Base-by-base conservation (phyloP, 1,139 yeast genomes). In the Saccharomyces hybrid region DNA sequence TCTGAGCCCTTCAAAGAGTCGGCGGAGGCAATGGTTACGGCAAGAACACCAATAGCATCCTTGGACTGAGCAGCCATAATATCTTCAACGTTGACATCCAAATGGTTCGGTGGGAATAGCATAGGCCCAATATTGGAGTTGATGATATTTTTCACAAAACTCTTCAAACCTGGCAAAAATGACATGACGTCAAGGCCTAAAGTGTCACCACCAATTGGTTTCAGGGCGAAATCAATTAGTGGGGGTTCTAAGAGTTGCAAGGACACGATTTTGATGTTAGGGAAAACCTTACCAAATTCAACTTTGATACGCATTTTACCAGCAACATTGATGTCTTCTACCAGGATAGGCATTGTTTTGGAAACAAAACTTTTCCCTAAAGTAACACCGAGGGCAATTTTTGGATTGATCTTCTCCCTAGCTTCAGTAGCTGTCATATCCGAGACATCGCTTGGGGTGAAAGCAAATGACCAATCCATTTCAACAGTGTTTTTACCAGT, bases 201-300 rank as follows among this genome's bases (percentile, higher is more conserved):
- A 16, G 90, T 83, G 67, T 86, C 91, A 72, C 95, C 95, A 69
- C 93, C 93, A 54, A 86, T 86, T n/a, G 95, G 95, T 66, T 86
- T 86, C 73, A 87, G 78, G 19, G 83, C 84, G 68, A 86, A 86
- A 67, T 84, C 91, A 65, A 86, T 84, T 25, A 78, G 75, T 46
- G 95, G 93, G 26, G 91, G 86, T 68, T 86, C 93, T 65, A 86
- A 74, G 63, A 87, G 81, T 61, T 83, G 86, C 54, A 86, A 74
- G 13, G 88, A 82, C 16, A 86, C 88, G 65, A 81, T 72, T 60
- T 83, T 83, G 54, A 87, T 84, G 62, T 86, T 89, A 28, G 95
- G 95, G 69, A 86, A 86, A 62, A 78, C 78, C 51, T 79, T 78
- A 41, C 82, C 78, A 60, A 86, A 76, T 61, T 81, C 79, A 65